Conservation (phyloP, 2,329 filamentous ascomycete genomes). For the Pseudofabraea citricarpa region DNA sequence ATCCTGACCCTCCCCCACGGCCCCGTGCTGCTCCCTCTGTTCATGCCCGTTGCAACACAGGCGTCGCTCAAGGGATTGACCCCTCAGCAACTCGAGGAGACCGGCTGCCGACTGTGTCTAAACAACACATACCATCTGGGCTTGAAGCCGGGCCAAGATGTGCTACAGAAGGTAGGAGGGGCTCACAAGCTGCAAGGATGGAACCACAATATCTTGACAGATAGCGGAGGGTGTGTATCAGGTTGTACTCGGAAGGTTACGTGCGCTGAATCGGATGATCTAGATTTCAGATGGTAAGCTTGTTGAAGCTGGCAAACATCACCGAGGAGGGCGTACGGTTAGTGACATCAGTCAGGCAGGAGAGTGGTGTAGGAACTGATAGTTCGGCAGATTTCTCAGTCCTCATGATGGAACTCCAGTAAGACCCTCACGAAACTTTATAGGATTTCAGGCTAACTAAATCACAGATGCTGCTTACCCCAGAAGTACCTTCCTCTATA, state of each 20-base stretch:
- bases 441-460: no score
- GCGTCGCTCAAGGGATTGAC: conserved; percentile 93
- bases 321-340: conserved; percentile 83
- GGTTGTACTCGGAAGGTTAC: no score
- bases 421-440: no score
- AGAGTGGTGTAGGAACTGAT: no score
- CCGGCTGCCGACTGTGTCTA: conserved; percentile 82
- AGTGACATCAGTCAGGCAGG: no score
- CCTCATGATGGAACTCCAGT: conserved; percentile 83
- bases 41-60: conserved; percentile 98
- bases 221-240: conserved; percentile 66
- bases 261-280: conserved; percentile 9
- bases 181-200: conserved; percentile 94
- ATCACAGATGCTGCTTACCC: conserved; percentile 78
- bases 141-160: conserved; percentile 87
- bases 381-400: conserved; percentile 66
- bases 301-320: conserved; percentile 86
- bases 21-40: conserved; percentile 82
- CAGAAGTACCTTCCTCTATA: conserved; percentile 46
- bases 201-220: conserved; percentile 90
- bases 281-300: conserved; percentile 98
- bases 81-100: conserved; percentile 84
- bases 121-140: conserved; percentile 99
- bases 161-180: conserved; percentile 81
- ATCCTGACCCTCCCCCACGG: conserved; percentile 87